A percentile compares a stretch with the other conserved stretches of the same genome.
Conservation (phyloP, 495 filamentous ascomycete genomes). For the Aspergillus haitiensis region DNA sequence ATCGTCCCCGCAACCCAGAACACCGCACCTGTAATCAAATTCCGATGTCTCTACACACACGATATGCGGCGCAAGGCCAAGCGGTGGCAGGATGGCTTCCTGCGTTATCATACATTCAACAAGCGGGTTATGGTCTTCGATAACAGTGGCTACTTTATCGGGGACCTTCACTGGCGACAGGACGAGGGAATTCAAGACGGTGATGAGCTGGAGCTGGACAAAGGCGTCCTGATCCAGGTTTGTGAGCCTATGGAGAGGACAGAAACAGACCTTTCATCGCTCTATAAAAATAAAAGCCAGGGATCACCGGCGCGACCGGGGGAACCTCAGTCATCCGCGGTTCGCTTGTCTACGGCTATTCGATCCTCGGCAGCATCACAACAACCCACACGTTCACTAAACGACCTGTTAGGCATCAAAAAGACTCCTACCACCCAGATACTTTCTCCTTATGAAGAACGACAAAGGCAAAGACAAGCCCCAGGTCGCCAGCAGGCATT, state of each 20-base stretch:
- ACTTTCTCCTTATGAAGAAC: conserved; percentile 51
- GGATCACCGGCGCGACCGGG: conserved; percentile 26
- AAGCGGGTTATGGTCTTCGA: conserved; percentile 91
- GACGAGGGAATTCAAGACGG: conserved; percentile 65
- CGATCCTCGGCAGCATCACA: conserved; percentile 34
- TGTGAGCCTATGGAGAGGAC: conserved; percentile 67
- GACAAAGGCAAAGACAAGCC: conserved; percentile 23
- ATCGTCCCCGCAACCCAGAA: conserved; percentile 50
- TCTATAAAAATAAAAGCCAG: conserved; percentile 59
- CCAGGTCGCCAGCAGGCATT: conserved; percentile 25
- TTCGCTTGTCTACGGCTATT: conserved; percentile 24
- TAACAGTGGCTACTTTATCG: conserved; percentile 72
- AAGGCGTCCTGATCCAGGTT: conserved; percentile 75
- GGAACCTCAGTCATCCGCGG: conserved; percentile 17
- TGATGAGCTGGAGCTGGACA: conserved; percentile 79
- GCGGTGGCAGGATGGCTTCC: conserved; percentile 87
- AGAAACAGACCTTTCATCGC: conserved; percentile 71
- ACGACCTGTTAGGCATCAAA: conserved; percentile 57
- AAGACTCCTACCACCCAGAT: conserved; percentile 49
- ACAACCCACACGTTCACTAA: conserved; percentile 51
- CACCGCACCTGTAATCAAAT: conserved; percentile 77
- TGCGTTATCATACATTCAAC: conserved; percentile 89
- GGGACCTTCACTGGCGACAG: conserved; percentile 79
- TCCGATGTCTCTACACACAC: conserved; percentile 79
- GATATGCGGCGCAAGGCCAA: conserved; percentile 86